Evolutionary conservation across 192 early-diverging fungal species (phyloP).

Genomic region (Entomortierella parvispora): DNA sequence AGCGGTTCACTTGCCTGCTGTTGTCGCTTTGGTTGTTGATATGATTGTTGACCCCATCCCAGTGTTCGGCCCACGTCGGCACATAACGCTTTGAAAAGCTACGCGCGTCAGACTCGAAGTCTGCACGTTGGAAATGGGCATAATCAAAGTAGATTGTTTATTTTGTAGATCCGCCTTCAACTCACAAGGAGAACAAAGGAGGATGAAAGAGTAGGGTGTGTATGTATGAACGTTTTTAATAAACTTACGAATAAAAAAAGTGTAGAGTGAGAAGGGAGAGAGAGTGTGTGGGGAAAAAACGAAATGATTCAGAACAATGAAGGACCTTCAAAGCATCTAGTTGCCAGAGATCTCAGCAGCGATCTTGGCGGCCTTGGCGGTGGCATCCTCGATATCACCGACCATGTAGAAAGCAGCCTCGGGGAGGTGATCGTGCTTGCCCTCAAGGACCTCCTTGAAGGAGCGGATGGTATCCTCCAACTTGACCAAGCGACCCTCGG

Average conservation of each 20-base stretch:
- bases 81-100: too few relatives aligned
- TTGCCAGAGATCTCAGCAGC: conserved; percentile 53
- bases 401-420: conserved; percentile 99
- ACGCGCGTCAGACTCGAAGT: too few relatives aligned
- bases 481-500: conserved; percentile 90
- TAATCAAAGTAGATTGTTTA: too few relatives aligned
- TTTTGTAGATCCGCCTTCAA: too few relatives aligned
- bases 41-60: too few relatives aligned
- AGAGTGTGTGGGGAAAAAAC: background rate
- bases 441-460: conserved; percentile 94
- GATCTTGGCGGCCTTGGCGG: conserved; percentile 81
- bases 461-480: conserved; percentile 93
- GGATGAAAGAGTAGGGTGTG: background rate
- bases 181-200: background rate
- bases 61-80: too few relatives aligned
- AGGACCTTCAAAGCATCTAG: conserved; percentile 20
- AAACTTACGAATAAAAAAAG: conserved; percentile 10
- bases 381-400: conserved; percentile 95
- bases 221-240: conserved; percentile 12
- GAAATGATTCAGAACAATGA: background rate
- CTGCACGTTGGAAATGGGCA: too few relatives aligned
- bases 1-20: background rate
- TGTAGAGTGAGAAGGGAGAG: conserved; percentile 26
- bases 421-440: conserved; percentile 94
- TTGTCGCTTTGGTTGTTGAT: too few relatives aligned